Conservation (phyloP, 2,329 filamentous ascomycete species). For the Sporothrix dimorphospora region DNA sequence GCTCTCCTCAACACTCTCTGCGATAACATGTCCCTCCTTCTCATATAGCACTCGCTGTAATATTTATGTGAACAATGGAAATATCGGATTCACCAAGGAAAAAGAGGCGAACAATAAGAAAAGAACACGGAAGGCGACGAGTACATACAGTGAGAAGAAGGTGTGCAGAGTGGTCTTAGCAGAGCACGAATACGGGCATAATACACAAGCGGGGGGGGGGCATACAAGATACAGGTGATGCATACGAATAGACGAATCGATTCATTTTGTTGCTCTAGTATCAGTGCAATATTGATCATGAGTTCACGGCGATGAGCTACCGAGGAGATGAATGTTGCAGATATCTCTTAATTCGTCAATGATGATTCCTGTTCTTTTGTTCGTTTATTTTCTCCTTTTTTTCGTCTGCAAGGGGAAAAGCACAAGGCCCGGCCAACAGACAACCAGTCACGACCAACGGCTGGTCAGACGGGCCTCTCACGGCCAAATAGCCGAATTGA, state of each 20-base stretch:
- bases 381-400: background rate
- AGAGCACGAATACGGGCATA: background rate
- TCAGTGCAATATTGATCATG: background rate
- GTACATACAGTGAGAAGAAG: background rate
- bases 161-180: background rate
- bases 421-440: constrained; percentile 3
- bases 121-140: background rate
- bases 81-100: background rate
- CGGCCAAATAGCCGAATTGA: background rate
- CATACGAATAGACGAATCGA: background rate
- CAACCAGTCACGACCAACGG: background rate
- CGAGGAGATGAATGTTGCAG: background rate
- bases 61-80: background rate
- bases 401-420: background rate
- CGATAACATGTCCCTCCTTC: too few species aligned
- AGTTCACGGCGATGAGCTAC: background rate
- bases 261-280: background rate
- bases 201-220: background rate
- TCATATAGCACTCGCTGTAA: constrained; percentile 1
- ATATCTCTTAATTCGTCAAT: background rate
- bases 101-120: background rate
- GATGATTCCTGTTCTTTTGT: background rate
- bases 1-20: background rate
- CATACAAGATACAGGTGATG: background rate
- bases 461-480: background rate